phyloP scores from a whole-genome alignment of 768 basidiomycete genomes.

The Glaciozyma antarctica region DNA sequence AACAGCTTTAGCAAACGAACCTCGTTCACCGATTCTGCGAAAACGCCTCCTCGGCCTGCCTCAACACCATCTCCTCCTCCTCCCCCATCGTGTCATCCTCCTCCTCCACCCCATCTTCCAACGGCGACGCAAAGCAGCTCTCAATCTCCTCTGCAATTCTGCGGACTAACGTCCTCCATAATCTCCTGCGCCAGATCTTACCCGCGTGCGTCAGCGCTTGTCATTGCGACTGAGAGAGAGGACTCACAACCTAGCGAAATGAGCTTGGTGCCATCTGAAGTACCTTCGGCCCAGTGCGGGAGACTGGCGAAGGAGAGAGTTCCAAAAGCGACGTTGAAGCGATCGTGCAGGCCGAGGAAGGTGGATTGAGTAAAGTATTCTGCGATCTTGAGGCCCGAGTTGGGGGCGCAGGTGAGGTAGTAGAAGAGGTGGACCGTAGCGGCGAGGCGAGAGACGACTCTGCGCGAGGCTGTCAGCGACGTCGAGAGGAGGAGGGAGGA shows the following conservation, averaged over 20 bases:
- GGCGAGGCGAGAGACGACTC: constrained; percentile 9
- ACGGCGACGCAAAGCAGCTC: constrained; percentile 12
- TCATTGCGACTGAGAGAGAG: no score
- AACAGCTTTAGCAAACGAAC: no score
- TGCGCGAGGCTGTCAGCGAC: neutral
- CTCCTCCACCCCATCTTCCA: neutral
- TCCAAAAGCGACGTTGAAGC: constrained; percentile 13
- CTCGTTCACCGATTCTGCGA: no score
- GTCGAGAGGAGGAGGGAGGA: neutral
- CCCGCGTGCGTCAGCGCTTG: no score
- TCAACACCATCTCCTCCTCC: neutral
- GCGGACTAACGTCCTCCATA: constrained; percentile 23
- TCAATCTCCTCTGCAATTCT: constrained; percentile 23
- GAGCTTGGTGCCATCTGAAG: constrained; percentile 1
- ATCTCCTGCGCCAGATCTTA: constrained; percentile 28
- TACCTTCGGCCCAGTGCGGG: constrained; percentile 24
- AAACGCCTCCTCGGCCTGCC: no score
- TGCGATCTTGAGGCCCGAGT: constrained; percentile 4
- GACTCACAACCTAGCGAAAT: constrained; percentile 19
- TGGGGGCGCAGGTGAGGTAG: constrained; percentile 22
- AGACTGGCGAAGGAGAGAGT: constrained; percentile 19
- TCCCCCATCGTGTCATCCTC: constrained; percentile 1
- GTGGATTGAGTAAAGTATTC: neutral
- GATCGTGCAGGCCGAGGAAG: neutral
- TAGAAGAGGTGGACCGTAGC: constrained; percentile 19